These are phyloP conservation scores for Discostella stelligeroides DNA, from an alignment of 108 stramenopile genomes.

Conservation along the genomic window DNA sequence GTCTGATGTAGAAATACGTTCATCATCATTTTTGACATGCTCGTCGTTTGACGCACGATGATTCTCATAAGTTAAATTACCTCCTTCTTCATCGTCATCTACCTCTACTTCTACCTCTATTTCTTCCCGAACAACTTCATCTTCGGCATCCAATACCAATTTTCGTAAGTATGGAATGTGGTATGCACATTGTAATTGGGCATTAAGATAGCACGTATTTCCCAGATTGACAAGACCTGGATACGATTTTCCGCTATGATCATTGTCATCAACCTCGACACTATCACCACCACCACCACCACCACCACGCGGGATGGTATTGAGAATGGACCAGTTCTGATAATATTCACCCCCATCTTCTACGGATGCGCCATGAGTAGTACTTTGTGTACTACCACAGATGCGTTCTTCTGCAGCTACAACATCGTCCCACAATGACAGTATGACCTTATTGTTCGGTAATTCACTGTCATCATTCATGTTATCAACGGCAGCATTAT, in stretches of 20 bases:
- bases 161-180: conserved; percentile 73
- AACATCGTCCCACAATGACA: conserved; percentile 10
- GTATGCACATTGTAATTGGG: conserved; percentile 83
- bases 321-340: conserved; percentile 18
- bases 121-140: conserved; percentile 31
- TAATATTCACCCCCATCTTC: conserved; percentile 4
- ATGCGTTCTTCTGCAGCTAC: not conserved
- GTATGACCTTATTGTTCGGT: not conserved
- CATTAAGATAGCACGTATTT: conserved; percentile 86
- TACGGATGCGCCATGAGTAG: too few species aligned
- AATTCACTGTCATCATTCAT: not conserved
- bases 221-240: conserved; percentile 75
- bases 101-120: conserved; percentile 25
- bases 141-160: conserved; percentile 45
- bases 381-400: too few species aligned
- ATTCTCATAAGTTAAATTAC: not conserved
- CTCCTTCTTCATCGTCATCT: conserved; percentile 17
- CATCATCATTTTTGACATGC: not conserved
- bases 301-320: conserved; percentile 42
- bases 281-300: not conserved
- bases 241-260: not conserved
- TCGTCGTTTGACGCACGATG: not conserved
- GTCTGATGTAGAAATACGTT: not conserved
- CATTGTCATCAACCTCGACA: conserved; percentile 1
- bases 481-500: not conserved